These are phyloP conservation scores for Hygrophorus pudorinus DNA, from an alignment of 768 basidiomycete genomes.

Conservation along the genomic window DNA sequence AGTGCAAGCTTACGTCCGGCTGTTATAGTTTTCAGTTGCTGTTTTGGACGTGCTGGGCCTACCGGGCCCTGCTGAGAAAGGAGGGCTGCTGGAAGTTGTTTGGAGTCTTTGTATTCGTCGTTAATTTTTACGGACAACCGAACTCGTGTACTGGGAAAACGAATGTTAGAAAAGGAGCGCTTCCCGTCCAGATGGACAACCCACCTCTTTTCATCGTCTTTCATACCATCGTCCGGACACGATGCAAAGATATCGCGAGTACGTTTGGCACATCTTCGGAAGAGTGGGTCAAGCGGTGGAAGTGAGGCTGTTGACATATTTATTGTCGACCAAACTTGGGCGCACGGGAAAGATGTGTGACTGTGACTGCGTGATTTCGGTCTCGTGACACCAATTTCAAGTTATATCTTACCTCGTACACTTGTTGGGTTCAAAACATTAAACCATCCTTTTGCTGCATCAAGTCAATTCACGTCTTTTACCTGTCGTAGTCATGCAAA, in stretches of 20 bases:
- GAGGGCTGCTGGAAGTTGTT: conserved; percentile 73
- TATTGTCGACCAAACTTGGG: background rate
- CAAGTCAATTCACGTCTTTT: too few relatives aligned
- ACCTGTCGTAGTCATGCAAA: too few relatives aligned
- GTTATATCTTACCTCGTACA: too few relatives aligned
- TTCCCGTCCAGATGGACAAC: conserved; percentile 7
- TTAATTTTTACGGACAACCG: conserved; percentile 78
- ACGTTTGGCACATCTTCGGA: conserved; percentile 56
- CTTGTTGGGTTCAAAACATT: too few relatives aligned
- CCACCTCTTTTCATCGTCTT: conserved; percentile 68
- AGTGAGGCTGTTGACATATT: conserved; percentile 39
- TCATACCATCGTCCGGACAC: conserved; percentile 45
- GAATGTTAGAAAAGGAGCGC: background rate
- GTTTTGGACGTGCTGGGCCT: conserved; percentile 67
- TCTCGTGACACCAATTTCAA: too few relatives aligned
- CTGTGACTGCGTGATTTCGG: background rate
- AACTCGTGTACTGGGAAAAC: conserved; percentile 45
- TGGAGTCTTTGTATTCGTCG: conserved; percentile 83
- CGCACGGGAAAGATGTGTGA: background rate
- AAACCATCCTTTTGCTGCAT: too few relatives aligned
- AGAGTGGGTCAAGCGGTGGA: conserved; percentile 57
- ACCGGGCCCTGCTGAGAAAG: conserved; percentile 73
- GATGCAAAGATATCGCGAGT: conserved; percentile 64
- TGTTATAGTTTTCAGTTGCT: conserved; percentile 57
- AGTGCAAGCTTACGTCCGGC: conserved; percentile 47